Conservation (phyloP, 352 stramenopile species). For the Phytophthora lateralis region DNA sequence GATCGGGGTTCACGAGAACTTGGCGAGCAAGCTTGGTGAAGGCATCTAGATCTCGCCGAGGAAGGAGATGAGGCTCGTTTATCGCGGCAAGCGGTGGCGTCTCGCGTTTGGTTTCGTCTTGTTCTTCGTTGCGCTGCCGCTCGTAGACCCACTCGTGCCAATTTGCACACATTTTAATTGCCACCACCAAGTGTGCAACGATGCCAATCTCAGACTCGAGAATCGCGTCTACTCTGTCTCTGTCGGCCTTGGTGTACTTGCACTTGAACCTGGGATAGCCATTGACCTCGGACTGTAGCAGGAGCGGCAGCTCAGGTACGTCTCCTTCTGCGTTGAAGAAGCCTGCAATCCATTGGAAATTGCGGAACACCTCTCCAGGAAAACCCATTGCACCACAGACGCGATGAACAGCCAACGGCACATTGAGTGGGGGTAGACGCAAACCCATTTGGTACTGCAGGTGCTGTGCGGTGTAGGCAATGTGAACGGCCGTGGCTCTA, state of each 20-base stretch:
- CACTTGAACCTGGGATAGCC: slow-evolving; percentile 22
- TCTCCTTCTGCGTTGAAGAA: slow-evolving; percentile 54
- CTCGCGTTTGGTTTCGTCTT: slow-evolving; percentile 11
- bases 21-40: slow-evolving; percentile 63
- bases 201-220: slow-evolving; percentile 62
- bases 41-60: slow-evolving; percentile 49
- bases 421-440: slow-evolving; percentile 72
- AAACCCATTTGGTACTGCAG: slow-evolving; percentile 79
- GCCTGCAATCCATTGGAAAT: slow-evolving; percentile 72
- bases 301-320: slow-evolving; percentile 46
- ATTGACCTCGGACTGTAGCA: slow-evolving; percentile 27
- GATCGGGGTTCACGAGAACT: slow-evolving; percentile 43
- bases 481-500: slow-evolving; percentile 38
- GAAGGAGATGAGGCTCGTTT: slow-evolving; percentile 28
- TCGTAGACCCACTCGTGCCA: slow-evolving; percentile 88
- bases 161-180: slow-evolving; percentile 73
- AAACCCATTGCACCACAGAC: slow-evolving; percentile 65
- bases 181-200: slow-evolving; percentile 63
- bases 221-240: slow-evolving; percentile 28
- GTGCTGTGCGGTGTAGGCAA: slow-evolving; percentile 60
- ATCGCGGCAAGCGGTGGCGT: slow-evolving; percentile 21
- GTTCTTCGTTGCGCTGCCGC: slow-evolving; percentile 20
- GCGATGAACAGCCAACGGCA: slow-evolving; percentile 53
- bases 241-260: slow-evolving; percentile 28
- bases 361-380: slow-evolving; percentile 58